Evolutionary conservation across 106 monocot species (phyloP), one percentile per base, ranked within the genome.

Genomic region (Narthecium ossifragum): DNA sequence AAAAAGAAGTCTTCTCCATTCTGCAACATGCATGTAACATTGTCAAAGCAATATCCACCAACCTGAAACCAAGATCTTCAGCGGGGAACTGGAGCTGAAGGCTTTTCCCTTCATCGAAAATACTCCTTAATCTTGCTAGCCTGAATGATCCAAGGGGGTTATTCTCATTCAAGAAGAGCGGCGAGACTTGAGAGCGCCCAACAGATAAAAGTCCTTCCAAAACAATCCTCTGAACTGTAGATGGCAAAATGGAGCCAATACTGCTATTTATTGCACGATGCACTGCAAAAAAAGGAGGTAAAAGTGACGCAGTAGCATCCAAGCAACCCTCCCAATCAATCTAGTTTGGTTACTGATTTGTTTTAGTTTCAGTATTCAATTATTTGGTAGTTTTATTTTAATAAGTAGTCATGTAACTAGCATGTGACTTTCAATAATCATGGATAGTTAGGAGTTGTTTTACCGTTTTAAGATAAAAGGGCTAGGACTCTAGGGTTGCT

Each of bases 1-100:
- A n/a, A n/a, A n/a, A n/a, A n/a, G n/a, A n/a, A n/a, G n/a, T n/a
- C n/a, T n/a, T n/a, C n/a, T n/a, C n/a, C n/a, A n/a, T n/a, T 32
- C 2, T 8, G n/a, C 26, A 55, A 13, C 55, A 55, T 15, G 2
- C 1, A 6, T n/a, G n/a, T 34, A 8, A 25, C 21, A 20, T 11
- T 55, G 55, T 0, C n/a, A 55, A 32, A 3, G 59, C 8, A 46
- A 46, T 21, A 50, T 50, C 4, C 23, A 65, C 77, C 60, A 11
- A 98, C 96, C 87, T 77, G 73, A 98, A 98, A 58, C 96, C 96
- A 72, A 98, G 77, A 82, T 98, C 96, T 53, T 98, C 86, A 57
- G 87, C 83, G 72, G 96, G 96, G 66, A 90, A 98, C 51, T 98
- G 90, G 14, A 98, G 71, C 48, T 87, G 90, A 55, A 98, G 87